Conservation (phyloP, 805 yeast species). For the Nakazawaea holstii region DNA sequence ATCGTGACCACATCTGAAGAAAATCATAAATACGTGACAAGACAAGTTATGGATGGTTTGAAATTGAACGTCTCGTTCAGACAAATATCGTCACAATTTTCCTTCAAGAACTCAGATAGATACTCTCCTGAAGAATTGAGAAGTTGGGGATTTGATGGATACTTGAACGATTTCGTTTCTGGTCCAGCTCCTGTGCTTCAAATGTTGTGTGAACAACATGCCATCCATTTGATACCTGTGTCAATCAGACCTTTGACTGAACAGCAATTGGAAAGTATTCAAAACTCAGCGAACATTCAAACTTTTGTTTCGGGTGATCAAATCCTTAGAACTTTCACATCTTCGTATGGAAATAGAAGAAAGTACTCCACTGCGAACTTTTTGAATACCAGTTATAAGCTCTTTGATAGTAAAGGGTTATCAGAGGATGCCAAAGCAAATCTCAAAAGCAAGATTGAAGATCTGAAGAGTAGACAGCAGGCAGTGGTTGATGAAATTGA, state of each 20-base stretch:
- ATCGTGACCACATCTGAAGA: constrained; percentile 53
- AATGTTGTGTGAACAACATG: constrained; percentile 59
- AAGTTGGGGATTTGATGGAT: constrained; percentile 73
- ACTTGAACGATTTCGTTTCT: constrained; percentile 57
- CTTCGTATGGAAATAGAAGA: constrained; percentile 61
- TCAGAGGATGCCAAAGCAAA: constrained; percentile 21
- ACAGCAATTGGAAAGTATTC: constrained; percentile 29
- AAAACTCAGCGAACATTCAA: constrained; percentile 31
- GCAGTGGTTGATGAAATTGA: background rate
- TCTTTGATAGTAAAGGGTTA: constrained; percentile 27
- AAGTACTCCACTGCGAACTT: constrained; percentile 36
- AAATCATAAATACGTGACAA: constrained; percentile 43
- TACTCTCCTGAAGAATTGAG: constrained; percentile 28
- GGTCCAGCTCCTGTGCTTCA: constrained; percentile 72
- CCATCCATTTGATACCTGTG: constrained; percentile 58
- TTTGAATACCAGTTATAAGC: constrained; percentile 20
- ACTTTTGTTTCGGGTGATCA: constrained; percentile 59
- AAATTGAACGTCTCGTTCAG: constrained; percentile 52
- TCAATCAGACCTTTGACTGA: constrained; percentile 39
- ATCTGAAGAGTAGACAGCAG: constrained; percentile 6
- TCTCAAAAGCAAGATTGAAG: background rate
- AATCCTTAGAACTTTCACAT: constrained; percentile 44
- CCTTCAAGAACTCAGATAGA: constrained; percentile 12
- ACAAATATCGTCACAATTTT: constrained; percentile 25
- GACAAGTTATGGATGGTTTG: constrained; percentile 32